Evolutionary conservation across 257 asterid genomes (phyloP).

Genomic region (Ophiorrhiza pumila): DNA sequence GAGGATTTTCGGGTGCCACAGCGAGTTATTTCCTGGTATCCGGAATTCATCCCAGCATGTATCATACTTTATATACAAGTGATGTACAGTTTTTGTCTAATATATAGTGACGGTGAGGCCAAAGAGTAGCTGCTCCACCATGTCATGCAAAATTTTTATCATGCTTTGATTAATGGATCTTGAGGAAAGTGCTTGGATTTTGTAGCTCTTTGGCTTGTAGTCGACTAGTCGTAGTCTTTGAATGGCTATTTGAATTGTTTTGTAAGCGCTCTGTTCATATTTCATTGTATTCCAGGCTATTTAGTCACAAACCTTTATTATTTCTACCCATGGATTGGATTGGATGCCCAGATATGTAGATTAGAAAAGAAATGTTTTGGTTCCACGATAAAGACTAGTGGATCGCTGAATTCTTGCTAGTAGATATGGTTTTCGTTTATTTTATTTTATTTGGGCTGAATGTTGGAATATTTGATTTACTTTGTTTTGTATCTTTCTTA

Average conservation of each 20-base stretch:
- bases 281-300: not conserved
- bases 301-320: not conserved
- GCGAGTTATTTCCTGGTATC: slow-evolving; percentile 9
- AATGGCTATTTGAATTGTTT: not conserved
- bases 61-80: not conserved
- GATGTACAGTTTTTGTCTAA: slow-evolving; percentile 22
- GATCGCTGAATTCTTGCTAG: too few species aligned
- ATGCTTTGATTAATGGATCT: not conserved
- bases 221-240: not conserved
- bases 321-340: not conserved
- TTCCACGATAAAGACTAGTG: too few species aligned
- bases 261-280: not conserved
- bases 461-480: too few species aligned
- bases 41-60: slow-evolving; percentile 13
- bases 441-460: too few species aligned
- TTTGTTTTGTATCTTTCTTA: too few species aligned
- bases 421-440: too few species aligned
- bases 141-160: not conserved
- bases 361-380: too few species aligned
- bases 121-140: not conserved
- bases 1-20: not conserved
- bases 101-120: not conserved
- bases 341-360: too few species aligned
- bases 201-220: not conserved
- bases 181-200: not conserved